Conservation (phyloP, 208 protist species). For the Acanthamoeba culbertsoni region DNA sequence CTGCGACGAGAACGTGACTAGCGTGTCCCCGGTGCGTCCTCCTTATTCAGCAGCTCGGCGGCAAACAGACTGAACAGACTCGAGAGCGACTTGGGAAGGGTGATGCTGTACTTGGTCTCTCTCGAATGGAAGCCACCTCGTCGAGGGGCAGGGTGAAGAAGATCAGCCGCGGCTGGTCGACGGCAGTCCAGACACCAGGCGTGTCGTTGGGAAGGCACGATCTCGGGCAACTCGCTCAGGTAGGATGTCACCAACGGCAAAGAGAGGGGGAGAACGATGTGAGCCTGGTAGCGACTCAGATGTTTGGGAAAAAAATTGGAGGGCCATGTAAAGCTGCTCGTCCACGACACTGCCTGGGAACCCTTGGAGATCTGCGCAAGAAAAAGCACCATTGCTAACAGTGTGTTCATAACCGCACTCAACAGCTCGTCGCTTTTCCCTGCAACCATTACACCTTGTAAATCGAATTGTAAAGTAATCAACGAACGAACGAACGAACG, state of each 20-base stretch:
- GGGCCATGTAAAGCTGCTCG: not conserved
- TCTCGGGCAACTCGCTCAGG: not conserved
- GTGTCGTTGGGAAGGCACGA: not conserved
- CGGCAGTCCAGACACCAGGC: constrained; percentile 3
- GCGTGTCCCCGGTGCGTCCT: not conserved
- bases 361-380: not conserved
- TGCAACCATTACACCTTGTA: too few relatives aligned
- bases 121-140: not conserved
- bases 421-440: too few relatives aligned
- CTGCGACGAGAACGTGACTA: not conserved
- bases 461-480: too few relatives aligned
- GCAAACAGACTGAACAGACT: not conserved
- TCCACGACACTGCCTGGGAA: not conserved
- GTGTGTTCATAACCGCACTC: too few relatives aligned
- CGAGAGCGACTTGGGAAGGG: not conserved
- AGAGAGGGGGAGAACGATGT: too few relatives aligned
- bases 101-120: not conserved
- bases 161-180: not conserved
- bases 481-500: too few relatives aligned
- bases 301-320: not conserved
- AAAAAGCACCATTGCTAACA: too few relatives aligned
- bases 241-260: not conserved
- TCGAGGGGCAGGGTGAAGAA: not conserved
- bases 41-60: not conserved
- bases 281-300: too few relatives aligned